Percentiles rank a stretch among this genome's conserved stretches.
phyloP scores from a whole-genome alignment of 148 eudicot genomes.

The Cornus florida region DNA sequence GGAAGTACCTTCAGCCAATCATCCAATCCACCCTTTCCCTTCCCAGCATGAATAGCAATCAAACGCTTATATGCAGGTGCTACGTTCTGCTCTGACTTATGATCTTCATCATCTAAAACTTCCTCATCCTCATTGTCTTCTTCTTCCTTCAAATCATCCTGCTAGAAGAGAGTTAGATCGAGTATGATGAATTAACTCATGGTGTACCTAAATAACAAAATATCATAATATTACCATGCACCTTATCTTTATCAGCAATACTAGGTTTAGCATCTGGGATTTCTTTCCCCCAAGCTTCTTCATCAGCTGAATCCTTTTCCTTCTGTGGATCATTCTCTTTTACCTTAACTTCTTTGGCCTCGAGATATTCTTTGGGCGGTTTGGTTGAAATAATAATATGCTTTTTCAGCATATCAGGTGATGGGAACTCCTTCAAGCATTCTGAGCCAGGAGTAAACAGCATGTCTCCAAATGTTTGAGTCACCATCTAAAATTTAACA shows the following conservation, averaged over 20 bases:
- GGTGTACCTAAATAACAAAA: not conserved
- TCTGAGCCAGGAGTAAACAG: conserved; percentile 65
- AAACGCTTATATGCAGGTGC: conserved; percentile 65
- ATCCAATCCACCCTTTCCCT: conserved; percentile 65
- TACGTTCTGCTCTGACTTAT: conserved; percentile 30
- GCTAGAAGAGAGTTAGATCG: conserved; percentile 1
- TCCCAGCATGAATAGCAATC: conserved; percentile 80
- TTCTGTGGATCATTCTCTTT: conserved; percentile 33
- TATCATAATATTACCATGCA: conserved; percentile 11
- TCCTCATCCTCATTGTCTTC: conserved; percentile 48
- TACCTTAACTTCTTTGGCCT: conserved; percentile 43
- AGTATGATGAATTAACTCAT: not conserved
- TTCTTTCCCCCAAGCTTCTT: conserved; percentile 83
- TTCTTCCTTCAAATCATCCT: conserved; percentile 45
- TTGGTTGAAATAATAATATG: conserved; percentile 84
- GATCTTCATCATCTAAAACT: conserved; percentile 37
- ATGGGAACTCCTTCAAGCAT: conserved; percentile 73
- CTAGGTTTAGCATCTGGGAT: conserved; percentile 32
- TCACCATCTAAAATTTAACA: conserved; percentile 63
- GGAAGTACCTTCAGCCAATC: conserved; percentile 61
- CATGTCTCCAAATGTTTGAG: conserved; percentile 75
- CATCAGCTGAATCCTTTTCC: conserved; percentile 42
- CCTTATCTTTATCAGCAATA: conserved; percentile 36
- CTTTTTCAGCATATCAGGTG: conserved; percentile 65
- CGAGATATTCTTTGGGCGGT: conserved; percentile 75